Conservation (phyloP, 139 green algal species). For the Picochlorum sp. region DNA sequence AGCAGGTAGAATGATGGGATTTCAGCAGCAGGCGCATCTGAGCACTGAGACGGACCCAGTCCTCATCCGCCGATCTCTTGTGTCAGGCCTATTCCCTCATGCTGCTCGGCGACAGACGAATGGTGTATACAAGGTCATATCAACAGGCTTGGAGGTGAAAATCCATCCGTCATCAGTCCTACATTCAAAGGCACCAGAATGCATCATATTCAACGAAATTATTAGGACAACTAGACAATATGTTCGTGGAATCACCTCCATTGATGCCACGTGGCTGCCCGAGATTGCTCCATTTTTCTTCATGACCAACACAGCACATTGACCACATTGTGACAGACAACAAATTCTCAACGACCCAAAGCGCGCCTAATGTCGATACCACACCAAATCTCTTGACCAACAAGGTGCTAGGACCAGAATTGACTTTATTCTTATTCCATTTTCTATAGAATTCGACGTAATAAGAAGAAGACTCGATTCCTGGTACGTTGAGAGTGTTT, state of each 20-base stretch:
- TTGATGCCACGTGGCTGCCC: conserved; percentile 67
- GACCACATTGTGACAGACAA: too few relatives aligned
- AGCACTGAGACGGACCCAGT: conserved; percentile 44
- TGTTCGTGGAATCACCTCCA: conserved; percentile 41
- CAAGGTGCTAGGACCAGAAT: too few relatives aligned
- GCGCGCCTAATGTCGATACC: too few relatives aligned
- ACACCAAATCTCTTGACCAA: too few relatives aligned
- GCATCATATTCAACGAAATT: conserved; percentile 77
- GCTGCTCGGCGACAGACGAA: conserved; percentile 59
- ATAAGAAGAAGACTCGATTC: too few relatives aligned
- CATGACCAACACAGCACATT: too few relatives aligned
- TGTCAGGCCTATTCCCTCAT: conserved; percentile 69
- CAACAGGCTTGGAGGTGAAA: conserved; percentile 51
- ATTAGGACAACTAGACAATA: conserved; percentile 68
- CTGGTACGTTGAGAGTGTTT: too few relatives aligned
- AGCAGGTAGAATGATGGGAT: not conserved
- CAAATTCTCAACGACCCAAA: too few relatives aligned
- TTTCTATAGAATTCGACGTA: too few relatives aligned
- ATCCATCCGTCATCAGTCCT: conserved; percentile 82
- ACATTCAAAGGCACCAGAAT: conserved; percentile 38
- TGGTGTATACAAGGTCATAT: conserved; percentile 63
- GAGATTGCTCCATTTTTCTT: conserved; percentile 53
- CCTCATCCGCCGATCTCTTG: conserved; percentile 44
- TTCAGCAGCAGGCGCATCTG: conserved; percentile 16
- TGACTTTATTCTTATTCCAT: too few relatives aligned